Evolutionary conservation across 768 basidiomycete genomes (phyloP), one percentile per base, ranked within the genome.

Genomic region (Lentinula detonsa): DNA sequence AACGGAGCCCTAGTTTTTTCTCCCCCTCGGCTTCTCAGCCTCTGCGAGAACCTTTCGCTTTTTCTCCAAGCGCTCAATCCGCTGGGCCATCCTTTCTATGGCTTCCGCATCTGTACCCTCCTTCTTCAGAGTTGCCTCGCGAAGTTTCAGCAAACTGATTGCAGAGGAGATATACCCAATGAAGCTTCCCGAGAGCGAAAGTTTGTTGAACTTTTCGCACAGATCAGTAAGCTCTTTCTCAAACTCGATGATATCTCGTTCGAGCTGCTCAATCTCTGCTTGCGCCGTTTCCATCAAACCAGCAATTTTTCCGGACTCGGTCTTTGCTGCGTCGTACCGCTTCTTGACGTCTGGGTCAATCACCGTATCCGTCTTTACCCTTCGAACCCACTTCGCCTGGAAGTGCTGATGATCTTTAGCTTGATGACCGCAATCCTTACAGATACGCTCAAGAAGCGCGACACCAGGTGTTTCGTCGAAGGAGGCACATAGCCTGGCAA

Each of bases 291-390:
- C 18, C 50, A 37, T 46, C 55, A 65, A 21, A 58, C 52, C n/a
- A 11, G 28, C 31, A 1, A 52, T 15, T 7, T n/a, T 35, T 1
- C 4, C 50, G 6, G 50, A 13, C 40, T 65, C 60, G 4, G 49
- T 61, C 23, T 45, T 60, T 6, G 66, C 67, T 6, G 16, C 46
- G 7, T 61, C 45, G 49, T 55, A 68, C 33, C 60, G 57, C 28
- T 33, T 15, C 64, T 63, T 65, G 23, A 64, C 67, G 1, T 60
- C 62, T 33, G 42, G 48, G 57, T 68, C 67, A 21, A 63, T 55
- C 3, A 49, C 51, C 9, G 28, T 60, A 31, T 64, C 62, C 7
- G 37, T 49, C 18, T 65, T 48, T 48, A 62, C 42, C 42, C 63
- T 61, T n/a, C 52, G 23, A 11, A 48, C 57, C 66, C 66, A 67